These are phyloP conservation scores for Tolypocladium amazonense DNA, from an alignment of 2,329 filamentous ascomycete species.

Conservation along the genomic window DNA sequence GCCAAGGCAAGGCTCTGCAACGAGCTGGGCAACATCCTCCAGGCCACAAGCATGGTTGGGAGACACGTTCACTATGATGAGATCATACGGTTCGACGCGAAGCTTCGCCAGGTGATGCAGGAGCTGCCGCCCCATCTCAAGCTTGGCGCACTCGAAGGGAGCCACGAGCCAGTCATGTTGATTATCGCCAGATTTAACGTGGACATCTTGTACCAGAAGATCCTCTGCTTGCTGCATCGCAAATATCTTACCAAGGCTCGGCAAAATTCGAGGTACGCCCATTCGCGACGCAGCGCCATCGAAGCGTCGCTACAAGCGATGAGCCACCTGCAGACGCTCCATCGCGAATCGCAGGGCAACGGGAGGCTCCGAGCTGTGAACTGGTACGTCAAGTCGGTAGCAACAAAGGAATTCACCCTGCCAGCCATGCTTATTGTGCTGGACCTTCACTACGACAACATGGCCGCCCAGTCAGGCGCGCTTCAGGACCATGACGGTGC, in stretches of 20 bases:
- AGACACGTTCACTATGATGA: conserved; percentile 52
- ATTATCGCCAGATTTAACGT: conserved; percentile 79
- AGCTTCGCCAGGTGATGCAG: conserved; percentile 49
- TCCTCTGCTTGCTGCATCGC: conserved; percentile 78
- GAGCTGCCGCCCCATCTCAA: conserved; percentile 72
- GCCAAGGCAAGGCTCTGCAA: conserved; percentile 57
- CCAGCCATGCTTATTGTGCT: conserved; percentile 76
- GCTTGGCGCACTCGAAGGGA: conserved; percentile 64
- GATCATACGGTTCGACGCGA: conserved; percentile 50
- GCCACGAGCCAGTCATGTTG: conserved; percentile 69
- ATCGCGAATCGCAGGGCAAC: conserved; percentile 61
- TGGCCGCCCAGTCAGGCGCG: conserved; percentile 31
- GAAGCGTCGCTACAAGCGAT: conserved; percentile 79
- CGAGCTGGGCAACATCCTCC: conserved; percentile 62
- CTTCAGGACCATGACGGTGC: conserved; percentile 29
- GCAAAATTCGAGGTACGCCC: conserved; percentile 69
- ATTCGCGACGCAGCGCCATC: conserved; percentile 74
- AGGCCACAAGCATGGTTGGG: conserved; percentile 47
- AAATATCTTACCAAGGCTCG: conserved; percentile 74
- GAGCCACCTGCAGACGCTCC: conserved; percentile 63
- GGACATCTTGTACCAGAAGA: conserved; percentile 79
- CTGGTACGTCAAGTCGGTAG: conserved; percentile 71
- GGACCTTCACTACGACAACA: conserved; percentile 64
- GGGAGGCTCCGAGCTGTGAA: conserved; percentile 63
- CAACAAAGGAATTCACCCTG: conserved; percentile 75